A percentile compares a stretch with the other conserved stretches of the same genome.
These are phyloP conservation scores for Penicillium griseofulvum DNA, from an alignment of 2,329 filamentous ascomycete species.

Conservation along the genomic window DNA sequence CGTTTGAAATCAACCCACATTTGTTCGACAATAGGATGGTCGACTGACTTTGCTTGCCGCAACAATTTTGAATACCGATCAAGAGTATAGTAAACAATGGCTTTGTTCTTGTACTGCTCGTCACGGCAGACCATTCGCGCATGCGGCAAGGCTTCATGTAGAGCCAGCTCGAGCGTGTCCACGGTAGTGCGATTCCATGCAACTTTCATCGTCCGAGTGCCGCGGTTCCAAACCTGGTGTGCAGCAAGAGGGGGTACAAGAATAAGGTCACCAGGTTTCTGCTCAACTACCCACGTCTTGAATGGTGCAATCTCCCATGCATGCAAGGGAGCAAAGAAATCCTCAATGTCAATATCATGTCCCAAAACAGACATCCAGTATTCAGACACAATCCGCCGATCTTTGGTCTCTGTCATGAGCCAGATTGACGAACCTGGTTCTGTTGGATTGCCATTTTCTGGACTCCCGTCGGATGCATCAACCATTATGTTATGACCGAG, in stretches of 20 bases:
- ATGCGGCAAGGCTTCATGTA: constrained; percentile 83
- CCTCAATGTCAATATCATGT: constrained; percentile 95
- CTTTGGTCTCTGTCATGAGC: constrained; percentile 98
- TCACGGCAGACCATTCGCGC: constrained; percentile 90
- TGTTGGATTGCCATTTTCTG: constrained; percentile 66
- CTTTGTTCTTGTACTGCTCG: constrained; percentile 98
- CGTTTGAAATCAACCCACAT: constrained; percentile 79
- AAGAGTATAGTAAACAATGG: constrained; percentile 85
- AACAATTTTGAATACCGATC: constrained; percentile 68
- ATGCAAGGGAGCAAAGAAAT: constrained; percentile 92
- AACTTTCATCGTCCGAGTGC: constrained; percentile 93
- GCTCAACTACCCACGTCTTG: constrained; percentile 87
- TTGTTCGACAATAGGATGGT: constrained; percentile 59
- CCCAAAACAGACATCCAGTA: constrained; percentile 92
- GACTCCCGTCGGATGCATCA: constrained; percentile 67
- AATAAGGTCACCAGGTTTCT: constrained; percentile 86
- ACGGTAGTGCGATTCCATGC: constrained; percentile 96
- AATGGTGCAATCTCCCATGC: constrained; percentile 96
- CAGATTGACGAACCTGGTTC: constrained; percentile 87
- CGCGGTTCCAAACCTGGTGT: constrained; percentile 97
- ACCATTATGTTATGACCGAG: constrained; percentile 99
- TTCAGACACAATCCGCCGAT: constrained; percentile 83
- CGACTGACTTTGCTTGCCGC: constrained; percentile 52
- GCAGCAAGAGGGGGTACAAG: constrained; percentile 88
- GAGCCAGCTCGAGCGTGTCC: constrained; percentile 81